Conservation (phyloP, 2,329 filamentous ascomycete species). For the Pleurostoma richardsiae region DNA sequence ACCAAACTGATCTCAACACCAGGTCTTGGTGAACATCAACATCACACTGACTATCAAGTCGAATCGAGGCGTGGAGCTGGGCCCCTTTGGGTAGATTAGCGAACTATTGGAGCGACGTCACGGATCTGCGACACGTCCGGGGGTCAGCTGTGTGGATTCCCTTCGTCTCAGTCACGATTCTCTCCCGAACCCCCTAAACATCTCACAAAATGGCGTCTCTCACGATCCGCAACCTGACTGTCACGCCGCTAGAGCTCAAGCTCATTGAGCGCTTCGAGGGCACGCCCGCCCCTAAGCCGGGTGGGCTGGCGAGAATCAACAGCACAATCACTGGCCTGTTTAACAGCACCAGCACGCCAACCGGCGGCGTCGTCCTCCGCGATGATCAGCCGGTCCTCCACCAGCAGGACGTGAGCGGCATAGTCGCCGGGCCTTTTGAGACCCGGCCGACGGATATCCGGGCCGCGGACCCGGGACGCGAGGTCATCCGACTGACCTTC, state of each 20-base stretch:
- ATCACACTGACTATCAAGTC: too few species aligned
- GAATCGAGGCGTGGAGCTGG: too few species aligned
- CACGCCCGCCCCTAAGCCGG: background rate
- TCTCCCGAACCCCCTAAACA: background rate
- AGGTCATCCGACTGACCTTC: conserved; percentile 72
- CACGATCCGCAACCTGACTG: conserved; percentile 9
- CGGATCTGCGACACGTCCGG: too few species aligned
- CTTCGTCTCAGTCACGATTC: too few species aligned
- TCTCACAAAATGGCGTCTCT: conserved; percentile 7
- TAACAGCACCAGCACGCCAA: conserved; percentile 27
- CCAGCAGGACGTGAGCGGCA: conserved; percentile 51
- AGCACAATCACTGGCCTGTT: conserved; percentile 35
- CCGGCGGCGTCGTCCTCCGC: conserved; percentile 14
- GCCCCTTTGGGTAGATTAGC: too few species aligned
- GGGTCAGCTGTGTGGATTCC: too few species aligned
- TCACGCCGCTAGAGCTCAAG: conserved; percentile 7
- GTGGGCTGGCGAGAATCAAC: conserved; percentile 7
- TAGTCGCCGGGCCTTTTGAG: conserved; percentile 65
- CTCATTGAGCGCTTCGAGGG: conserved; percentile 7
- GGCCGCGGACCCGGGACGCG: conserved; percentile 50
- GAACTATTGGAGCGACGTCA: too few species aligned
- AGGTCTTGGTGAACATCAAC: too few species aligned
- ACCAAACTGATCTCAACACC: too few species aligned
- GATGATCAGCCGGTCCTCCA: conserved; percentile 23
- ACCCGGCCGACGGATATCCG: conserved; percentile 58